These are phyloP conservation scores for Hyphodiscus hymeniophilus DNA, from an alignment of 495 filamentous ascomycete species.

Conservation along the genomic window DNA sequence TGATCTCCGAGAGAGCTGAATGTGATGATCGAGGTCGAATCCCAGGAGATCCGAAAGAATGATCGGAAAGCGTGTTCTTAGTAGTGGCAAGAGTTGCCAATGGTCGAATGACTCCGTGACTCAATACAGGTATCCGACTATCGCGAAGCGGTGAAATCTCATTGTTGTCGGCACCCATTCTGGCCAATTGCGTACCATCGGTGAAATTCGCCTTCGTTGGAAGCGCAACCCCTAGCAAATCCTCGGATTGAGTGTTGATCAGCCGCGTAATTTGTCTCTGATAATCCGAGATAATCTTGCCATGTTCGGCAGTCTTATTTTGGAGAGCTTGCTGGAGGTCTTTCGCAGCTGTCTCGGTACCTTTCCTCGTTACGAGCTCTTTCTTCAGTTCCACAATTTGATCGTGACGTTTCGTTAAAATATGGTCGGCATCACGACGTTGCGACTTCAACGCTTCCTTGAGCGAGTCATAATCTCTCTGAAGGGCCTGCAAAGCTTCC, in stretches of 20 bases:
- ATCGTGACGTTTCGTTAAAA: conserved; percentile 56
- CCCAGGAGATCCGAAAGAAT: neutral
- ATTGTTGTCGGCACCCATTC: neutral
- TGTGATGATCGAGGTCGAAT: conserved; percentile 1
- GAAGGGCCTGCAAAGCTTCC: conserved; percentile 42
- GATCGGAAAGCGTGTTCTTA: conserved; percentile 5
- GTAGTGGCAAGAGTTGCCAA: conserved; percentile 6
- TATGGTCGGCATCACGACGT: conserved; percentile 42
- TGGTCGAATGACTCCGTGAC: conserved; percentile 9
- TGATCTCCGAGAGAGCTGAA: conserved; percentile 17
- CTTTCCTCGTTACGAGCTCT: conserved; percentile 43
- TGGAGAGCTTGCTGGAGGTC: conserved; percentile 8
- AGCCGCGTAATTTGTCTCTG: conserved; percentile 14
- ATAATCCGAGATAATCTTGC: neutral
- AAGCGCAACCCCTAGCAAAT: neutral
- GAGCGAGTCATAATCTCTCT: conserved; percentile 42
- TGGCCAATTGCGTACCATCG: neutral
- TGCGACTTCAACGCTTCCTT: conserved; percentile 53
- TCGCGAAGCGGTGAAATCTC: neutral
- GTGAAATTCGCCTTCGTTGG: neutral
- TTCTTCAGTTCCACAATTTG: conserved; percentile 54
- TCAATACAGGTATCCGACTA: conserved; percentile 14
- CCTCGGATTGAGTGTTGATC: neutral
- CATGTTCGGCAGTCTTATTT: conserved; percentile 12
- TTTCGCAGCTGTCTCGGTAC: conserved; percentile 17